phyloP scores from a whole-genome alignment of 2,329 filamentous ascomycete genomes.

The Daldinia sp. region DNA sequence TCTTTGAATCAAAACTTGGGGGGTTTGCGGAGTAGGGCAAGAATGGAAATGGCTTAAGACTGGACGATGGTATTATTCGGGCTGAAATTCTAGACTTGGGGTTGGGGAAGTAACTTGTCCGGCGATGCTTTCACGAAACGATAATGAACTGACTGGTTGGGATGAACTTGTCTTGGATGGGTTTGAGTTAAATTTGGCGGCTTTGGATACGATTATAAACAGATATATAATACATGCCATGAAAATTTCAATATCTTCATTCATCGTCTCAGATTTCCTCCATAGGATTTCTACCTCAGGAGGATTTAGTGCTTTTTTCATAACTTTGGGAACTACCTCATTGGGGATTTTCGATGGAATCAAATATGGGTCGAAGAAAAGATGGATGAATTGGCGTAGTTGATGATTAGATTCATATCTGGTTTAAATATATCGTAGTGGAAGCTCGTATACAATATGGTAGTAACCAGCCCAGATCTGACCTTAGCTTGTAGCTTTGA shows the following conservation, averaged over 20 bases:
- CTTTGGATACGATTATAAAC: not conserved
- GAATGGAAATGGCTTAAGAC: not conserved
- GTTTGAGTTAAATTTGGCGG: not conserved
- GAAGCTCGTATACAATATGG: not conserved
- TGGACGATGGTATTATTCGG: not conserved
- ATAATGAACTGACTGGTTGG: not conserved
- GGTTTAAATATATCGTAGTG: not conserved
- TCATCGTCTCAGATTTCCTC: not conserved
- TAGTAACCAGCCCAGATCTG: not conserved
- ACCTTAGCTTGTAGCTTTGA: not conserved
- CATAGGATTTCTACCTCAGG: not conserved
- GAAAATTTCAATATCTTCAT: not conserved
- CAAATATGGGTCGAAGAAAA: too few species aligned
- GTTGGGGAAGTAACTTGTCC: not conserved
- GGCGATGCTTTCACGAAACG: not conserved
- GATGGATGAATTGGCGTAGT: not conserved
- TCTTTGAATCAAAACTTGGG: not conserved
- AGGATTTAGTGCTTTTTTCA: too few species aligned
- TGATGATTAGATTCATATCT: not conserved
- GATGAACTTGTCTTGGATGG: not conserved
- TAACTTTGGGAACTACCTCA: too few species aligned
- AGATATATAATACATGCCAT: not conserved
- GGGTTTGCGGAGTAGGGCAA: not conserved
- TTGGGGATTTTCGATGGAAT: too few species aligned
- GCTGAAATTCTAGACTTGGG: not conserved